phyloP scores from a whole-genome alignment of 306 rosid species.

The Aeschynomene evenia region DNA sequence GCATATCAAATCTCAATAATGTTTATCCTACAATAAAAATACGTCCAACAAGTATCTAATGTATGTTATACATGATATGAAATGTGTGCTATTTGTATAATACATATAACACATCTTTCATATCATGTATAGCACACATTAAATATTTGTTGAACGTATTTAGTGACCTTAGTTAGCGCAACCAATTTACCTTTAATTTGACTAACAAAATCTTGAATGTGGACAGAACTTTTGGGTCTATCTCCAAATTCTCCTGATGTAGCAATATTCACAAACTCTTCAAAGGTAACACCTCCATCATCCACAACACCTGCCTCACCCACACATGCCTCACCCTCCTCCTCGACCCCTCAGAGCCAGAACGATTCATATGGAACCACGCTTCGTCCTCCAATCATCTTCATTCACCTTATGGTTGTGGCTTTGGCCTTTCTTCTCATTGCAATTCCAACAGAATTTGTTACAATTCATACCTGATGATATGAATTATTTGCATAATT shows the following conservation, averaged over 20 bases:
- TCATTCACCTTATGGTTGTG: slow-evolving; percentile 21
- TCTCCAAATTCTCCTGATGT: slow-evolving; percentile 74
- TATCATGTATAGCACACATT: too few species aligned
- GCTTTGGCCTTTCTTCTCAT: slow-evolving; percentile 31
- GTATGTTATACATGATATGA: too few species aligned
- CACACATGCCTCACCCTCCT: background rate
- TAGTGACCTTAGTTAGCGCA: too few species aligned
- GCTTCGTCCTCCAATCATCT: slow-evolving; percentile 27
- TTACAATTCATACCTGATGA: slow-evolving; percentile 10
- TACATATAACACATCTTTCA: too few species aligned
- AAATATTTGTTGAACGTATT: too few species aligned
- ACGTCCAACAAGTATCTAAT: too few species aligned
- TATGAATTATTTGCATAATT: too few species aligned
- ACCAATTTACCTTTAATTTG: too few species aligned
- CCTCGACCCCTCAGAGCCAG: background rate
- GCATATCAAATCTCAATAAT: too few species aligned
- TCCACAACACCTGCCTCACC: background rate
- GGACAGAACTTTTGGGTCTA: slow-evolving; percentile 66
- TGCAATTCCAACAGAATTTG: slow-evolving; percentile 36
- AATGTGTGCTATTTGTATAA: too few species aligned
- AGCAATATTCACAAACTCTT: slow-evolving; percentile 57
- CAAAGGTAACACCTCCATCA: slow-evolving; percentile 26
- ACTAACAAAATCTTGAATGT: background rate
- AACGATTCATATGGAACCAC: slow-evolving; percentile 13
- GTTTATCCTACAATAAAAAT: too few species aligned